phyloP scores from a whole-genome alignment of 495 filamentous ascomycete species.

The Penicillium turbatum region DNA sequence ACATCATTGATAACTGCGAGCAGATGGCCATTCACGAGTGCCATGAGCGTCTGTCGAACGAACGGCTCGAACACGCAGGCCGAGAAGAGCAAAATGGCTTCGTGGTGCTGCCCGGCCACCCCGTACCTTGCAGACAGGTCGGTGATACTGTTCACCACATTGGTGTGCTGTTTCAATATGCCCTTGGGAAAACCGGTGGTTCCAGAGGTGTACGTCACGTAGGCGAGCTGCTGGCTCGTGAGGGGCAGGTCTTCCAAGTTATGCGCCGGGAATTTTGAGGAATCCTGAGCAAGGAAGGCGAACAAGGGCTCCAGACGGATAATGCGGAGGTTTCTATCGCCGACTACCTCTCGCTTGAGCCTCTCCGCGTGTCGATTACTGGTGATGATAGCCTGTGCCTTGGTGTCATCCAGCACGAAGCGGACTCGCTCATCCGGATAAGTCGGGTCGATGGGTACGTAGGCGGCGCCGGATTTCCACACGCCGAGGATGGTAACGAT shows the following conservation, averaged over 20 bases:
- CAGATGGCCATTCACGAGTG: not conserved
- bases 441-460: not conserved
- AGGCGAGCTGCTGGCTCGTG: not conserved
- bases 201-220: not conserved
- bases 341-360: not conserved
- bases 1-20: not conserved
- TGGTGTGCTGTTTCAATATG: not conserved
- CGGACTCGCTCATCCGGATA: not conserved
- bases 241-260: not conserved
- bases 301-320: not conserved
- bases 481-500: not conserved
- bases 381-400: not conserved
- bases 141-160: not conserved
- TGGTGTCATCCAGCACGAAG: not conserved
- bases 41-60: not conserved
- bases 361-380: not conserved
- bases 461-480: not conserved
- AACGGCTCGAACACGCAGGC: not conserved
- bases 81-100: not conserved
- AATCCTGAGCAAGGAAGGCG: not conserved
- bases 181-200: not conserved
- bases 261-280: not conserved
- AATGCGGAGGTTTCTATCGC: not conserved
- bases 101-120: not conserved
- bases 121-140: not conserved